A percentile compares a stretch with the other conserved stretches of the same genome.
phyloP scores from a whole-genome alignment of 257 asterid species.

The Agastache rugosa region DNA sequence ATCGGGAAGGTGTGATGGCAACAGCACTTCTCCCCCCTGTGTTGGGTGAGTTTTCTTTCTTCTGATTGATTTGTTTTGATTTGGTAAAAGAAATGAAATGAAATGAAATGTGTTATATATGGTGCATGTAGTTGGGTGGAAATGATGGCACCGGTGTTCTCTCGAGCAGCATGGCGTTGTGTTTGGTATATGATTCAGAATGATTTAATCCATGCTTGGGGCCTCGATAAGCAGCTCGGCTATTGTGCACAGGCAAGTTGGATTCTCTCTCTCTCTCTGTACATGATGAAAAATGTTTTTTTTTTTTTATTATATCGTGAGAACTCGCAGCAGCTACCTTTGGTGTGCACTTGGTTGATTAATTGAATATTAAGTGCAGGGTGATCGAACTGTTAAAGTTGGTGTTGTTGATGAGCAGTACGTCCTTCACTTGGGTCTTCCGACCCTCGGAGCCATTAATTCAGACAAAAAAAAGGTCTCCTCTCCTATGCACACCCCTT shows the following conservation, averaged over 20 bases:
- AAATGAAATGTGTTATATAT: too few relatives aligned
- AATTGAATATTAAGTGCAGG: conserved; percentile 44
- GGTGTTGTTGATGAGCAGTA: conserved; percentile 85
- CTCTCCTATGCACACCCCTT: too few relatives aligned
- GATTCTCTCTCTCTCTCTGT: too few relatives aligned
- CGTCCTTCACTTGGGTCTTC: conserved; percentile 72
- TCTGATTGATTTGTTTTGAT: too few relatives aligned
- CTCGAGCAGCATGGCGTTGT: conserved; percentile 92
- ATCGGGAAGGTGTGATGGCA: conserved; percentile 57
- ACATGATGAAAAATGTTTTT: too few relatives aligned
- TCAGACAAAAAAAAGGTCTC: conserved; percentile 51
- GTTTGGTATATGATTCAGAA: conserved; percentile 94
- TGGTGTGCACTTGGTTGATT: too few relatives aligned
- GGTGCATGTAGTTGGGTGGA: conserved; percentile 80
- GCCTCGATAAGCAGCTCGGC: conserved; percentile 89
- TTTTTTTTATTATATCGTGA: too few relatives aligned
- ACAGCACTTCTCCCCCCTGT: conserved; percentile 85
- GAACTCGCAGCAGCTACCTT: too few relatives aligned
- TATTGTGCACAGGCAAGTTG: conserved; percentile 86
- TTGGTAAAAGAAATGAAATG: too few relatives aligned
- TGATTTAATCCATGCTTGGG: conserved; percentile 98
- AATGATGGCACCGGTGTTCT: conserved; percentile 98
- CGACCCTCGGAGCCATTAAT: conserved; percentile 61
- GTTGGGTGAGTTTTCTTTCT: conserved; percentile 94
- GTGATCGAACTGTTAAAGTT: conserved; percentile 74